A percentile compares a stretch with the other conserved stretches of the same genome.
Conservation (phyloP, 2,329 filamentous ascomycete genomes). For the Davidsoniella eucalypti region DNA sequence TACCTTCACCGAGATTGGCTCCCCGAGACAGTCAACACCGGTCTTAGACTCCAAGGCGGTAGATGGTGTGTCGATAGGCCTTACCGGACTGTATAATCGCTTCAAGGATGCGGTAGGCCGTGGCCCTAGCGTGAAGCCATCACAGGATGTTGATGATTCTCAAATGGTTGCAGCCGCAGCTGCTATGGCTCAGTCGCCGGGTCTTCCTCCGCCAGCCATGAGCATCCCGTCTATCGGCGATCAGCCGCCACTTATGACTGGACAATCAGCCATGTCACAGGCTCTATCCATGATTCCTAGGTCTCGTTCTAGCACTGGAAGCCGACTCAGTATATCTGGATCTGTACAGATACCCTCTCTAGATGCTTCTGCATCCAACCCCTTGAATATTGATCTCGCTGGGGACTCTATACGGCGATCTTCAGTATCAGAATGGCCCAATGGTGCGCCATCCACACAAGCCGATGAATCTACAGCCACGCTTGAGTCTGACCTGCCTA, state of each 20-base stretch:
- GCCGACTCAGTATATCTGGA: conserved; percentile 6
- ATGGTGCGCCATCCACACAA: neutral
- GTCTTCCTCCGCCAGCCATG: conserved; percentile 16
- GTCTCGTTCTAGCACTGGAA: conserved; percentile 9
- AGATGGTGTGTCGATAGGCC: conserved; percentile 65
- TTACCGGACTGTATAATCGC: conserved; percentile 78
- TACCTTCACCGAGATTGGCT: conserved; percentile 83
- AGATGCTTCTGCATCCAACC: neutral
- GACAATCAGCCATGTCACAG: conserved; percentile 7
- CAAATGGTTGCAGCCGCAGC: conserved; percentile 19
- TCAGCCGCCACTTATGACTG: conserved; percentile 20
- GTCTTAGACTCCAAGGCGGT: conserved; percentile 52
- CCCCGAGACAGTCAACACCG: conserved; percentile 46
- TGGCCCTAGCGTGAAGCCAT: conserved; percentile 19
- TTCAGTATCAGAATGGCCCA: neutral
- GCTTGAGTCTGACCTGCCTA: neutral
- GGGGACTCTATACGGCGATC: neutral
- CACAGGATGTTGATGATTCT: conserved; percentile 26
- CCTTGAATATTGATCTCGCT: neutral
- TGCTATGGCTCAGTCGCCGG: conserved; percentile 20
- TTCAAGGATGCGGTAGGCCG: conserved; percentile 69
- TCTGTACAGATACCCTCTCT: neutral
- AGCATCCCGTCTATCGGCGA: conserved; percentile 20
- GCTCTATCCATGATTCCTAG: conserved; percentile 4
- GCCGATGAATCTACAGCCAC: neutral